phyloP scores from a whole-genome alignment of 1,139 yeast genomes.

The Taphrina wiesneri region DNA sequence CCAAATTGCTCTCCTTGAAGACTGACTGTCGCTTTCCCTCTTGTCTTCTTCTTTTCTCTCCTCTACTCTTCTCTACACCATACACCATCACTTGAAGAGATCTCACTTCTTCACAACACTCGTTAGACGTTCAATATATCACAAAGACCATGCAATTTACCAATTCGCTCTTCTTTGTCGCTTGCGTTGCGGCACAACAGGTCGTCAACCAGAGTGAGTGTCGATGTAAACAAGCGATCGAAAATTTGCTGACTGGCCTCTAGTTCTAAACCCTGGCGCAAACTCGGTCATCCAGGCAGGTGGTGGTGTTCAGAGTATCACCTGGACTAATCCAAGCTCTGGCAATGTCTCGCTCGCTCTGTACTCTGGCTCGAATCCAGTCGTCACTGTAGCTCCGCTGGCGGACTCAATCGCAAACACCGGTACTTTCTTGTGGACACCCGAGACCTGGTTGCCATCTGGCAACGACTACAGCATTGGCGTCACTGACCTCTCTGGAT shows the following conservation, averaged over 20 bases:
- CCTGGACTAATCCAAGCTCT: slow-evolving; percentile 33
- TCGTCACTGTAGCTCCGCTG: slow-evolving; percentile 26
- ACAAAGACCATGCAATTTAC: slow-evolving; percentile 16
- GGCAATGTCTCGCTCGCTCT: slow-evolving; percentile 34
- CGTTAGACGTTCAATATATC: neutral
- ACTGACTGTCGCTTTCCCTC: neutral
- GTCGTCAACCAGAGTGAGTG: slow-evolving; percentile 27
- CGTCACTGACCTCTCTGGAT: slow-evolving; percentile 20
- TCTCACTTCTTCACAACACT: neutral
- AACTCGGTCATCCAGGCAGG: slow-evolving; percentile 37
- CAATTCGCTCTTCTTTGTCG: slow-evolving; percentile 5
- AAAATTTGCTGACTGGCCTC: neutral
- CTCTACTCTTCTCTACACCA: neutral
- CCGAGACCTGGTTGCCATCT: slow-evolving; percentile 34
- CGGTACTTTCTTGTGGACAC: slow-evolving; percentile 35
- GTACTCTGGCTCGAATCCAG: slow-evolving; percentile 30
- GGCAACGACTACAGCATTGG: slow-evolving; percentile 34
- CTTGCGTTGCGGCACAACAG: slow-evolving; percentile 23
- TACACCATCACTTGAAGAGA: neutral
- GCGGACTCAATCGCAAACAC: slow-evolving; percentile 32
- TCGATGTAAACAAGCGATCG: neutral
- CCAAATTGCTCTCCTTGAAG: neutral
- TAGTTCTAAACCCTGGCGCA: slow-evolving; percentile 32
- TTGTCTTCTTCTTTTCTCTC: neutral
- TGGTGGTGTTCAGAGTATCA: slow-evolving; percentile 36